Percentiles rank a stretch among this genome's conserved stretches.
Conservation (phyloP, 768 basidiomycete species). For the Pholiota molesta region DNA sequence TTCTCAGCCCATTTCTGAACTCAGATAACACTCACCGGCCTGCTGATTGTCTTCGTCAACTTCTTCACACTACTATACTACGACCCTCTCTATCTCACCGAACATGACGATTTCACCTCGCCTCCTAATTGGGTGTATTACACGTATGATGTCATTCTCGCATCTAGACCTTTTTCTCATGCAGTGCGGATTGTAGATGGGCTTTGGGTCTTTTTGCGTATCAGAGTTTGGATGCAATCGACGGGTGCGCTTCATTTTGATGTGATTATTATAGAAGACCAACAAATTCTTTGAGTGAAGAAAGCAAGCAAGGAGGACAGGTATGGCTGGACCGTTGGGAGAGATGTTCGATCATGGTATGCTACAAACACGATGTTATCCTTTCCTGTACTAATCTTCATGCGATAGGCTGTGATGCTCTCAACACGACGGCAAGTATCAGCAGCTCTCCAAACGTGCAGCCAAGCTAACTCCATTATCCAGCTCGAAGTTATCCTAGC, state of each 20-base stretch:
- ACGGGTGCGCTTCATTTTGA: conserved; percentile 60
- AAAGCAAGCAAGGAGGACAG: conserved; percentile 93
- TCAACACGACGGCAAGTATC: conserved; percentile 84
- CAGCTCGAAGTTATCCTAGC: conserved; percentile 89
- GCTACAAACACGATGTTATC: not conserved
- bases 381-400: not conserved
- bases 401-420: conserved; percentile 77
- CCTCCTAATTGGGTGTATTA: conserved; percentile 90
- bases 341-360: conserved; percentile 98
- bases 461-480: not conserved
- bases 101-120: conserved; percentile 60
- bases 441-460: not conserved
- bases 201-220: conserved; percentile 88
- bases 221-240: conserved; percentile 87
- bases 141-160: conserved; percentile 48
- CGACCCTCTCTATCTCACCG: conserved; percentile 76
- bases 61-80: conserved; percentile 82
- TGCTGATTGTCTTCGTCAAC: conserved; percentile 81
- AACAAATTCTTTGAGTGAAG: conserved; percentile 37
- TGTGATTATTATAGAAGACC: conserved; percentile 7
- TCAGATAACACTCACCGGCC: conserved; percentile 89
- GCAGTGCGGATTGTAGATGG: conserved; percentile 56
- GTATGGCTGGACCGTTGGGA: conserved; percentile 95
- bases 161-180: not conserved
- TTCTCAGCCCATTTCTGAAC: not conserved